phyloP scores from a whole-genome alignment of 441 rosid species.

The Populus tomentosa region DNA sequence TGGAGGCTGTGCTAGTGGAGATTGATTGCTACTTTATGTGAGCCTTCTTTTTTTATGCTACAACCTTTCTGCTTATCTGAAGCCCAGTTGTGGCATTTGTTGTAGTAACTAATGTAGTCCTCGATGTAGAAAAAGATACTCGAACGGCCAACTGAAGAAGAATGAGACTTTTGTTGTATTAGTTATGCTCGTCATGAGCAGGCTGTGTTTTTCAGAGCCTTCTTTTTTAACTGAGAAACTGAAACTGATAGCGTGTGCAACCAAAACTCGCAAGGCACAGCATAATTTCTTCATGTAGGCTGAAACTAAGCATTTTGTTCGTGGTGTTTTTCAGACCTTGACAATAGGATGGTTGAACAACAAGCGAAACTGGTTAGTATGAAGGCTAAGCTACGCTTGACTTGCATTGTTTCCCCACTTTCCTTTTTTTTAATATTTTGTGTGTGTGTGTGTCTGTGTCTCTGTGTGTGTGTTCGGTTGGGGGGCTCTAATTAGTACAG shows the following conservation, averaged over 20 bases:
- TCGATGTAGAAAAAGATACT: neutral
- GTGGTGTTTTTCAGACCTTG: neutral
- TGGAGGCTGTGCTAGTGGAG: conserved; percentile 58
- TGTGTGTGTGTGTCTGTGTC: too few relatives aligned
- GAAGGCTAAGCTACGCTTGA: neutral
- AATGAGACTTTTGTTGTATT: neutral
- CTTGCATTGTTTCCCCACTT: too few relatives aligned
- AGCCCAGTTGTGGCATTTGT: neutral
- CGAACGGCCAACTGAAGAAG: neutral
- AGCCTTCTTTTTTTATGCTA: neutral
- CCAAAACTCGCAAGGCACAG: neutral
- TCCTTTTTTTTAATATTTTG: too few relatives aligned
- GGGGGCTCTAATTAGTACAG: too few relatives aligned
- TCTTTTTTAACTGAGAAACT: neutral
- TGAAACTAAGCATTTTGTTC: neutral
- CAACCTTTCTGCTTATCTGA: neutral
- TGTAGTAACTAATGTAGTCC: neutral
- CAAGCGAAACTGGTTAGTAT: neutral
- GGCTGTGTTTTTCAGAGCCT: neutral
- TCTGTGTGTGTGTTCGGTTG: too few relatives aligned
- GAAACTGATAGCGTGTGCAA: neutral
- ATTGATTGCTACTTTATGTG: conserved; percentile 14
- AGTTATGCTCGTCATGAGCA: neutral
- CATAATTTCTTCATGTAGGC: neutral
- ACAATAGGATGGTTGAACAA: neutral